Percentiles rank a stretch among this genome's conserved stretches.
These are phyloP conservation scores for Chondrus crispus DNA, from an alignment of 23 red algal genomes.

Conservation along the genomic window DNA sequence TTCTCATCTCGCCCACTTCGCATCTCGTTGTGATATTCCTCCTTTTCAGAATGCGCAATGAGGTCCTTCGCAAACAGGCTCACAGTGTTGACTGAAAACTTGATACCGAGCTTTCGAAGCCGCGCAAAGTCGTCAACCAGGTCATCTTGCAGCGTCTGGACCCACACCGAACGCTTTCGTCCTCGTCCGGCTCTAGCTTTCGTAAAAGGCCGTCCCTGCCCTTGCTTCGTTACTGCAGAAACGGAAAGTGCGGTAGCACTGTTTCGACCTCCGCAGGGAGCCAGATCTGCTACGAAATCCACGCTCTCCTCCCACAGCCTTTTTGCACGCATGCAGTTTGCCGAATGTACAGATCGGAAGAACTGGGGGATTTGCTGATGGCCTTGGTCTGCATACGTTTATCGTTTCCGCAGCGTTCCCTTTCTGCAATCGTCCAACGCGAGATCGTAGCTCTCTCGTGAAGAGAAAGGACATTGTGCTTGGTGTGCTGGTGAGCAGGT, in stretches of 20 bases:
- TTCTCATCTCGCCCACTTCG: not conserved
- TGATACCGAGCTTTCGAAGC: not conserved
- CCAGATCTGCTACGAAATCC: not conserved
- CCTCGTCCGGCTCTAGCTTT: slow-evolving; percentile 6
- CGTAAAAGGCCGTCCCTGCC: not conserved
- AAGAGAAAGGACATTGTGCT: not conserved
- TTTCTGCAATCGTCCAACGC: not conserved
- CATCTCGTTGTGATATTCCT: not conserved
- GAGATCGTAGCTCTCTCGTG: not conserved
- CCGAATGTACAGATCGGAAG: not conserved
- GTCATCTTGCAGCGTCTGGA: not conserved
- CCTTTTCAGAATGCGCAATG: not conserved
- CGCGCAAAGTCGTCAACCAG: slow-evolving; percentile 3
- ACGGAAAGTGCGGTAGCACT: not conserved
- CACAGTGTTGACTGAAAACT: not conserved
- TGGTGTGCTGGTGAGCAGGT: not conserved
- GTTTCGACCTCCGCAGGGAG: not conserved
- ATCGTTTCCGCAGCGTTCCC: not conserved
- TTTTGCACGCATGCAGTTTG: not conserved
- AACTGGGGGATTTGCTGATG: not conserved
- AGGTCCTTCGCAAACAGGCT: not conserved
- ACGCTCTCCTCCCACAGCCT: not conserved
- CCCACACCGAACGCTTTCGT: not conserved
- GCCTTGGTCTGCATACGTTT: not conserved
- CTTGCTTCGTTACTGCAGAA: not conserved